phyloP scores from a whole-genome alignment of 2,329 filamentous ascomycete species.

The Talaromyces atroroseus region DNA sequence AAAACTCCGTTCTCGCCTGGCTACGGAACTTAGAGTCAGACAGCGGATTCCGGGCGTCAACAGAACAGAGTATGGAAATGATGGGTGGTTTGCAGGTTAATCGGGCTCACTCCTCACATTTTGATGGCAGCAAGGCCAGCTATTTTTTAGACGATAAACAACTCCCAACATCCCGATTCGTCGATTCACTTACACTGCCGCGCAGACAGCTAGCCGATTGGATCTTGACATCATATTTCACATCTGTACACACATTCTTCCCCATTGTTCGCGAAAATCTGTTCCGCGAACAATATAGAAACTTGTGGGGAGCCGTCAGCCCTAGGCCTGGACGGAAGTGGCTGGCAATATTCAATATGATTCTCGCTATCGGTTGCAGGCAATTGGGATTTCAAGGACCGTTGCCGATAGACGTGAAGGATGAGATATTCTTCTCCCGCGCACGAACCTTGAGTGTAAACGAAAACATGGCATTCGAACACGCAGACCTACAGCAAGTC shows the following conservation, averaged over 20 bases:
- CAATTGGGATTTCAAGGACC: conserved; percentile 31
- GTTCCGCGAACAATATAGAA: conserved; percentile 35
- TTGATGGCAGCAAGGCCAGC: conserved; percentile 22
- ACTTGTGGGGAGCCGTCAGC: conserved; percentile 21
- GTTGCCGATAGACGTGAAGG: conserved; percentile 27
- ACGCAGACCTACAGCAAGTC: conserved; percentile 40
- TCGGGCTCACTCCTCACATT: neutral
- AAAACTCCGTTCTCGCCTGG: conserved; percentile 41
- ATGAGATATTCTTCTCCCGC: conserved; percentile 36
- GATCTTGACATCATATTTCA: conserved; percentile 36
- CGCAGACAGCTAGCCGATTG: conserved; percentile 31
- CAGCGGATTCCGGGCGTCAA: neutral
- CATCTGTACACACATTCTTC: conserved; percentile 36
- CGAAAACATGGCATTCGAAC: conserved; percentile 33
- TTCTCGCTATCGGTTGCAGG: conserved; percentile 41
- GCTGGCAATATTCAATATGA: conserved; percentile 42
- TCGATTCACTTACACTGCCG: conserved; percentile 35
- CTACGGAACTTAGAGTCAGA: conserved; percentile 23
- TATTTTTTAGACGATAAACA: conserved; percentile 36
- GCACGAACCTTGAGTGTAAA: conserved; percentile 34
- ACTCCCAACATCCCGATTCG: conserved; percentile 24
- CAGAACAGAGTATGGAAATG: neutral
- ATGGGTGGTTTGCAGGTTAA: neutral
- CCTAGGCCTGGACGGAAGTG: conserved; percentile 29
- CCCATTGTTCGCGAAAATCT: conserved; percentile 33